Evolutionary conservation across 306 rosid species (phyloP).

Genomic region (Acacia confusa): DNA sequence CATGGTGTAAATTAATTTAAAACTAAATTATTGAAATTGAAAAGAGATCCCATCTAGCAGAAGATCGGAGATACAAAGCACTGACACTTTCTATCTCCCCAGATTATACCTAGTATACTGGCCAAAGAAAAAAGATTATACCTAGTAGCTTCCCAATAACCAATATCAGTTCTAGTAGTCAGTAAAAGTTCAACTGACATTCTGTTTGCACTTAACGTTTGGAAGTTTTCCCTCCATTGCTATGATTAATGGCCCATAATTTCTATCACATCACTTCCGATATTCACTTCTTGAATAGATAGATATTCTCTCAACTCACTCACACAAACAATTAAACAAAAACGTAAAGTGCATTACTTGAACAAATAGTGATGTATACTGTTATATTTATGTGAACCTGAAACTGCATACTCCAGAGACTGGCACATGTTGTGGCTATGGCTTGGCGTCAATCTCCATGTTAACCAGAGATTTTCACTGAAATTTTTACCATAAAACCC

Average conservation of each 20-base stretch:
- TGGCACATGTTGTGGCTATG: background rate
- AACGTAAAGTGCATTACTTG: background rate
- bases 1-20: background rate
- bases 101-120: background rate
- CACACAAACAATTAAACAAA: background rate
- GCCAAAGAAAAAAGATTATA: background rate
- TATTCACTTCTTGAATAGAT: background rate
- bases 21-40: background rate
- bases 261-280: background rate
- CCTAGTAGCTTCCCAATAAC: background rate
- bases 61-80: background rate
- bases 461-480: background rate
- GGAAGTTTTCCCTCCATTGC: background rate
- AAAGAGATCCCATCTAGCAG: background rate
- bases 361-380: background rate
- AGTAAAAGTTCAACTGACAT: background rate
- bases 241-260: background rate
- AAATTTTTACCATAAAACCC: background rate
- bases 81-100: background rate
- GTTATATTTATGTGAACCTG: background rate
- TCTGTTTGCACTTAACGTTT: background rate
- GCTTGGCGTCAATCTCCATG: conserved; percentile 12
- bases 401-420: background rate
- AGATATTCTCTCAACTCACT: background rate
- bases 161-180: background rate